These are phyloP conservation scores for Lodderomyces beijingensis DNA, from an alignment of 1,139 yeast species.

Conservation along the genomic window DNA sequence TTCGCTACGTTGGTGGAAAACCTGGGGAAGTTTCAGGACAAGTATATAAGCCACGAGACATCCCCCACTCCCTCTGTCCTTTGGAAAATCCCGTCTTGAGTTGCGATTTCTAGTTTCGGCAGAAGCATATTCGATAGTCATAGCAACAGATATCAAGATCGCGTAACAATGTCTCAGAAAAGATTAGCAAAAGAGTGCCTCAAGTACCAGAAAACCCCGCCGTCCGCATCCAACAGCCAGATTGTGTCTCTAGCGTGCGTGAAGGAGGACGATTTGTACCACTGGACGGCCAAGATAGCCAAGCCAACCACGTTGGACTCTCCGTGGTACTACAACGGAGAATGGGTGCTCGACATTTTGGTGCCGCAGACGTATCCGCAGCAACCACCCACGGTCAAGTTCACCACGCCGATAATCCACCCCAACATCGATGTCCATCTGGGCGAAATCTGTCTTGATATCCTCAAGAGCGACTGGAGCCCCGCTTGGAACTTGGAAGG, in stretches of 20 bases:
- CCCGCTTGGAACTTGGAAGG: conserved; percentile 84
- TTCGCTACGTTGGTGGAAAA: too few species aligned
- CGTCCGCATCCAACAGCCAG: conserved; percentile 26
- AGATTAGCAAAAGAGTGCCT: conserved; percentile 27
- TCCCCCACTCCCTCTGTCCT: too few species aligned
- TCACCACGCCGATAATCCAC: conserved; percentile 58
- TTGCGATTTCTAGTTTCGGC: too few species aligned
- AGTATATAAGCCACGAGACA: too few species aligned
- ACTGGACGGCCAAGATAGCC: conserved; percentile 57
- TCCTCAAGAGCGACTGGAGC: conserved; percentile 70
- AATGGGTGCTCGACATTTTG: conserved; percentile 52
- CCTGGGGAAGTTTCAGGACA: too few species aligned
- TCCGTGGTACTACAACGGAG: conserved; percentile 44
- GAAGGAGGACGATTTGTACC: conserved; percentile 37
- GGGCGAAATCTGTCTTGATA: conserved; percentile 85
- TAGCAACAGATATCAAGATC: too few species aligned
- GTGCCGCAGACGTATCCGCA: conserved; percentile 62
- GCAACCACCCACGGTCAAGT: conserved; percentile 61
- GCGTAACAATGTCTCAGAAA: too few species aligned
- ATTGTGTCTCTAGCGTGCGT: conserved; percentile 43
- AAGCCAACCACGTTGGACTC: conserved; percentile 50
- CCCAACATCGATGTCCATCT: conserved; percentile 67
- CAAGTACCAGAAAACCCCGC: conserved; percentile 20
- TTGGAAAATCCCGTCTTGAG: too few species aligned
- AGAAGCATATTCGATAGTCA: too few species aligned